Evolutionary conservation across 805 yeast genomes (phyloP).

Genomic region (Pichia rugopelliculosa): DNA sequence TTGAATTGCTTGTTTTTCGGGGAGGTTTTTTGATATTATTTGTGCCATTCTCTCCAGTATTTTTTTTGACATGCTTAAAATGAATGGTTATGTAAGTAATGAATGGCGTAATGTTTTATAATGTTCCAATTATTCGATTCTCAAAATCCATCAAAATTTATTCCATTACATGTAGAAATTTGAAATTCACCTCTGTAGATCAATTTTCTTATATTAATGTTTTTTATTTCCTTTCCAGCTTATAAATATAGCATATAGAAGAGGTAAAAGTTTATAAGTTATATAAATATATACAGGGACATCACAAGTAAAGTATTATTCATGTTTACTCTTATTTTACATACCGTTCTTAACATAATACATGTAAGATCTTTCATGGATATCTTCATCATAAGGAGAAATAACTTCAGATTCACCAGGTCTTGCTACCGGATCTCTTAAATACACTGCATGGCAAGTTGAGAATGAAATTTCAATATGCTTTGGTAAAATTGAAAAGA

Average conservation of each 20-base stretch:
- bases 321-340: constrained; percentile 12
- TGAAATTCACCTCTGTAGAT: not conserved
- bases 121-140: not conserved
- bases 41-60: not conserved
- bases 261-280: not conserved
- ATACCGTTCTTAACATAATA: constrained; percentile 74
- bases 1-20: constrained; percentile 34
- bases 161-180: no score
- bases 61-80: not conserved
- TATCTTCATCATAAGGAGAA: constrained; percentile 73
- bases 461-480: constrained; percentile 85
- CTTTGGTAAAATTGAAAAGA: constrained; percentile 85
- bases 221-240: not conserved
- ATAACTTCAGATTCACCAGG: constrained; percentile 96
- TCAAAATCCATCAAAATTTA: not conserved
- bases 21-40: constrained; percentile 8
- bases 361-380: constrained; percentile 93
- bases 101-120: no score
- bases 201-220: not conserved
- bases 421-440: constrained; percentile 94
- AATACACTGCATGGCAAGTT: constrained; percentile 93
- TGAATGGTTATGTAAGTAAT: not conserved
- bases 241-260: not conserved
- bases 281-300: not conserved
- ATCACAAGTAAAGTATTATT: not conserved